Conservation (phyloP, 306 rosid species). For the Prinsepia uniflora region DNA sequence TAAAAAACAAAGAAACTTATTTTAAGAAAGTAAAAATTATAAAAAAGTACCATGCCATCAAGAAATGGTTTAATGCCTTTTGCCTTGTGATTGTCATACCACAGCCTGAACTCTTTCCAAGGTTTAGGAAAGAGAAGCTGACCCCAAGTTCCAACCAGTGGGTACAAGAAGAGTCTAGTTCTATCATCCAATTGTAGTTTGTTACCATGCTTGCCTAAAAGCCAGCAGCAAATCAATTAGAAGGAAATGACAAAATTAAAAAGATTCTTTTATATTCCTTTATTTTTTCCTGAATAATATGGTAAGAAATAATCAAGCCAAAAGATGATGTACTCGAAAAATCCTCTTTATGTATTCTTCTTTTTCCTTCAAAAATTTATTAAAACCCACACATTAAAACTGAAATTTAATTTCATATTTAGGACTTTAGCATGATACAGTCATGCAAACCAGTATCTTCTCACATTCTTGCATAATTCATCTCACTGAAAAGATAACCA, state of each 20-base stretch:
- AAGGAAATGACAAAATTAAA: conserved; percentile 3
- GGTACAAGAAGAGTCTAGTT: conserved; percentile 71
- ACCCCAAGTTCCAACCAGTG: conserved; percentile 96
- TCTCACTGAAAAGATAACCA: not conserved
- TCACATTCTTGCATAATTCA: not conserved
- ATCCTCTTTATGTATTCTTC: not conserved
- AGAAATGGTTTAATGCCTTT: conserved; percentile 68
- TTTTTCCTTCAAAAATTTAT: not conserved
- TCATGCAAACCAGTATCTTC: not conserved
- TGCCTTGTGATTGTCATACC: conserved; percentile 85
- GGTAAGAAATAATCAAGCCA: not conserved
- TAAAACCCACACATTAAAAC: not conserved
- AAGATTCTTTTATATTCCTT: not conserved
- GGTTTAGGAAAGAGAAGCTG: conserved; percentile 96
- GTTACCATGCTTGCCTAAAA: conserved; percentile 84
- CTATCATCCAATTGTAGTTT: conserved; percentile 56
- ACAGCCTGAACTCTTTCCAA: conserved; percentile 97
- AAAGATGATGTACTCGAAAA: not conserved
- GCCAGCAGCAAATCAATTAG: conserved; percentile 21
- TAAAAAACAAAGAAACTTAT: not conserved
- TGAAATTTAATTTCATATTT: not conserved
- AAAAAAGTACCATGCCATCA: conserved; percentile 73
- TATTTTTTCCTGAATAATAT: not conserved
- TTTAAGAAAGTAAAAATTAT: not conserved
- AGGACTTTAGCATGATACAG: not conserved